Percentiles rank a stretch among this genome's conserved stretches.
These are phyloP conservation scores for Saccharomyces jurei DNA, from an alignment of 805 yeast genomes.

Conservation along the genomic window DNA sequence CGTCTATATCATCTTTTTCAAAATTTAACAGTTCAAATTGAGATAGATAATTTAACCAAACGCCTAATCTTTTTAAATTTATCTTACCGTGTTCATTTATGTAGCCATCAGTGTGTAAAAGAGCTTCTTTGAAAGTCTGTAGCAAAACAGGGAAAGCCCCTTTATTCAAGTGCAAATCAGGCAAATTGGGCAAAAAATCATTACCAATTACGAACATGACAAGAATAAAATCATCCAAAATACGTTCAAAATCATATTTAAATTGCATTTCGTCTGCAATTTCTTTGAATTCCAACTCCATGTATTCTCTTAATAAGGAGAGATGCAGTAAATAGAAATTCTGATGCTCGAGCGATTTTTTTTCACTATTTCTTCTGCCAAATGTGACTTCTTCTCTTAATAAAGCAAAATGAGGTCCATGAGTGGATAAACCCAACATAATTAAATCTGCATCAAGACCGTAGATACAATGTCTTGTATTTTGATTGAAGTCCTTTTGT, in stretches of 20 bases:
- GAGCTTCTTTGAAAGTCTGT: slow-evolving; percentile 76
- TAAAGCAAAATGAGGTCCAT: slow-evolving; percentile 91
- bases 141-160: slow-evolving; percentile 94
- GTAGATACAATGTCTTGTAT: slow-evolving; percentile 86
- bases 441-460: slow-evolving; percentile 95
- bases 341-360: slow-evolving; percentile 58
- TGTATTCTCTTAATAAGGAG: slow-evolving; percentile 81
- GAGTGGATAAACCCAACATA: slow-evolving; percentile 83
- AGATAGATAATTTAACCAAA: slow-evolving; percentile 70
- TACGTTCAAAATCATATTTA: slow-evolving; percentile 73
- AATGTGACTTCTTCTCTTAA: slow-evolving; percentile 93
- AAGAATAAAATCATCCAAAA: slow-evolving; percentile 85
- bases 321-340: slow-evolving; percentile 77
- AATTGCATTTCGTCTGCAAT: slow-evolving; percentile 57
- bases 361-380: slow-evolving; percentile 41
- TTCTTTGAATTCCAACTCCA: slow-evolving; percentile 75
- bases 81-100: slow-evolving; percentile 77
- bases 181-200: slow-evolving; percentile 94
- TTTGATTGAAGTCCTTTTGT: slow-evolving; percentile 64
- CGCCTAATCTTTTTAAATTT: slow-evolving; percentile 59
- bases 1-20: slow-evolving; percentile 74
- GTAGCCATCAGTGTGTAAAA: slow-evolving; percentile 71
- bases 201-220: slow-evolving; percentile 94
- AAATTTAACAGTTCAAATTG: slow-evolving; percentile 79
- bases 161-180: slow-evolving; percentile 85